Percentiles rank a stretch among this genome's conserved stretches.
These are phyloP conservation scores for Pleurotus sapidus DNA, from an alignment of 768 basidiomycete species.

Conservation along the genomic window DNA sequence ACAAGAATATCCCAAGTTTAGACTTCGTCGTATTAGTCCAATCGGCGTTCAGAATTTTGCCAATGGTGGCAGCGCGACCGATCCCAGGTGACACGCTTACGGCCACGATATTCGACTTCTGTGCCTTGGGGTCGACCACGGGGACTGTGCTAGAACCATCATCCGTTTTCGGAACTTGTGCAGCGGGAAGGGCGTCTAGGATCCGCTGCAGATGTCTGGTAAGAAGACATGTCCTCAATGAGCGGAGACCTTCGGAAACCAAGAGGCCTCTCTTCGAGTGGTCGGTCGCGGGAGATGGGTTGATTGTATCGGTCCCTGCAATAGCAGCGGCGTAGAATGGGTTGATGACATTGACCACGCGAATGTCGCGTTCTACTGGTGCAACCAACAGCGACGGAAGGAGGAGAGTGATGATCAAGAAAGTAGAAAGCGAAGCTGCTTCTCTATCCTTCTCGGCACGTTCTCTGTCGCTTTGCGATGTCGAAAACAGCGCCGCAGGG, in stretches of 20 bases:
- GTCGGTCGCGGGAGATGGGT: conserved; percentile 29
- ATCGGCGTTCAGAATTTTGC: conserved; percentile 50
- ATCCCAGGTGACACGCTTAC: conserved; percentile 76
- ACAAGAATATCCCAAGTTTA: conserved; percentile 50
- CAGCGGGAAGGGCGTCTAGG: conserved; percentile 74
- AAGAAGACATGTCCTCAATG: conserved; percentile 60
- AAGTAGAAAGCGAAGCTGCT: conserved; percentile 60
- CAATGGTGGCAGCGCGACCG: conserved; percentile 67
- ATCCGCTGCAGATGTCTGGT: conserved; percentile 83
- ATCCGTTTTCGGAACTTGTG: conserved; percentile 33
- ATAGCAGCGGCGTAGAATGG: conserved; percentile 84
- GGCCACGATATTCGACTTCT: conserved; percentile 74
- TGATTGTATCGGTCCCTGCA: background rate
- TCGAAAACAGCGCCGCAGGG: conserved; percentile 27
- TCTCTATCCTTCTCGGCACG: conserved; percentile 39
- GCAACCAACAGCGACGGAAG: conserved; percentile 79
- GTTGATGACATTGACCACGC: conserved; percentile 84
- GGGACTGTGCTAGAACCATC: conserved; percentile 16
- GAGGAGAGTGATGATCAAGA: conserved; percentile 75
- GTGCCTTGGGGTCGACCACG: conserved; percentile 39
- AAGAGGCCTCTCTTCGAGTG: conserved; percentile 36
- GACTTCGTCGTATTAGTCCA: conserved; percentile 31
- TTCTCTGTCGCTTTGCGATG: conserved; percentile 14
- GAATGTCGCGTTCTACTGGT: conserved; percentile 85
- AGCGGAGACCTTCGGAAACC: conserved; percentile 60